Evolutionary conservation across 495 filamentous ascomycete genomes (phyloP), one percentile per base, ranked within the genome.

Genomic region (Chaetomium cochliodes): DNA sequence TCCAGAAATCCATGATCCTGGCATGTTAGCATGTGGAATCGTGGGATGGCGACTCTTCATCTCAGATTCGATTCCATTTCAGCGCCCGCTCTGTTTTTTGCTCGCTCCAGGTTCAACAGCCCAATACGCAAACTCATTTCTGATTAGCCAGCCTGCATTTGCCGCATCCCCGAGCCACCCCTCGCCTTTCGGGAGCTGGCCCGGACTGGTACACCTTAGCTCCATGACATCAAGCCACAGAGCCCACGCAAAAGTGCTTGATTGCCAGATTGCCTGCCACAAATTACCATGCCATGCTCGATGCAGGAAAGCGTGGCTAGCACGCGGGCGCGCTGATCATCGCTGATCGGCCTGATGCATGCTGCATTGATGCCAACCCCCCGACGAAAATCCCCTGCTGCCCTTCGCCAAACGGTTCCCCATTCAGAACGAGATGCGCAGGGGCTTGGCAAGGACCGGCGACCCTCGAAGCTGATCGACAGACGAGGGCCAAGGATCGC

Each of bases 391-490:
- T 50, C 25, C 58, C 58, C 58, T 60, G 58, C 55, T 44, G 26
- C 44, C 37, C 39, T 5, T 60, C 58, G 58, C 58, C 58, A 60
- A 60, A 60, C 42, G 58, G 58, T 50, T 60, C 58, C 58, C 16
- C 15, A 60, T 60, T 28, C 39, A 50, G 42, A 12, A 49, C 4
- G 44, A 55, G 57, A 33, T 28, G 44, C 28, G n/a, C 16, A 41
- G 8, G 25, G 28, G 18, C 51, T 50, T 28, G 53, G 47, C 53
- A 25, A 25, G 22, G 49, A 28, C 26, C 18, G 57, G 44, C 8
- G 7, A 9, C 25, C 57, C 41, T 44, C 13, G 41, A 44, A 26
- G 37, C 6, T 50, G 58, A 60, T 60, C 58, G 58, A 58, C 55
- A 22, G 12, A 44, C 41, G 13, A 44, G 33, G 33, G 41, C 41